These are phyloP conservation scores for Amylocarpus encephaloides DNA, from an alignment of 2,329 filamentous ascomycete genomes.

Conservation along the genomic window DNA sequence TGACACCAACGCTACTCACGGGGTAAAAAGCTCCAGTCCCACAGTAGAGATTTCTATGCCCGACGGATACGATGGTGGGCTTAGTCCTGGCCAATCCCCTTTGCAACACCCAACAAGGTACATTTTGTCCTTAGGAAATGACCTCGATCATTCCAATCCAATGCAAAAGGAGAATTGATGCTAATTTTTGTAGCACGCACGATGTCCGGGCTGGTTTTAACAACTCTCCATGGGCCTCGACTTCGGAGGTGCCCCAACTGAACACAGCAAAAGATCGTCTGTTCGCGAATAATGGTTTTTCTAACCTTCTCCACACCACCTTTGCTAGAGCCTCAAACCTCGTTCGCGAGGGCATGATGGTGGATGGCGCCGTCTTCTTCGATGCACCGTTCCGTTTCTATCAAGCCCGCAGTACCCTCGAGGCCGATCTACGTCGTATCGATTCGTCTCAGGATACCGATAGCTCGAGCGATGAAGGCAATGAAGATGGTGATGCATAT, in stretches of 20 bases:
- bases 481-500: constrained; percentile 5
- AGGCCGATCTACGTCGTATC: constrained; percentile 14
- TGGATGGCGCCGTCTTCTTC: constrained; percentile 27
- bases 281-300: constrained; percentile 18
- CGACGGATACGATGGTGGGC: not conserved
- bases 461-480: constrained; percentile 6
- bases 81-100: constrained; percentile 12
- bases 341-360: constrained; percentile 24
- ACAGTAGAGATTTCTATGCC: not conserved
- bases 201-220: constrained; percentile 16
- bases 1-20: constrained; percentile 2
- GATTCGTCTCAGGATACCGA: constrained; percentile 4
- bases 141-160: too few relatives aligned
- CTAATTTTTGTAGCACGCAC: too few relatives aligned
- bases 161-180: too few relatives aligned
- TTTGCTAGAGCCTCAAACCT: constrained; percentile 28
- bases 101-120: constrained; percentile 13
- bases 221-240: constrained; percentile 22
- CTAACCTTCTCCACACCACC: constrained; percentile 17
- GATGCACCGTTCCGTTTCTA: constrained; percentile 25
- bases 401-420: constrained; percentile 21
- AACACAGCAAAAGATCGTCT: constrained; percentile 10
- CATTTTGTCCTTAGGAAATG: not conserved
- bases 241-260: constrained; percentile 11
- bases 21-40: not conserved